These are phyloP conservation scores for Coffea humblotiana DNA, from an alignment of 305 asterid genomes.

Conservation along the genomic window DNA sequence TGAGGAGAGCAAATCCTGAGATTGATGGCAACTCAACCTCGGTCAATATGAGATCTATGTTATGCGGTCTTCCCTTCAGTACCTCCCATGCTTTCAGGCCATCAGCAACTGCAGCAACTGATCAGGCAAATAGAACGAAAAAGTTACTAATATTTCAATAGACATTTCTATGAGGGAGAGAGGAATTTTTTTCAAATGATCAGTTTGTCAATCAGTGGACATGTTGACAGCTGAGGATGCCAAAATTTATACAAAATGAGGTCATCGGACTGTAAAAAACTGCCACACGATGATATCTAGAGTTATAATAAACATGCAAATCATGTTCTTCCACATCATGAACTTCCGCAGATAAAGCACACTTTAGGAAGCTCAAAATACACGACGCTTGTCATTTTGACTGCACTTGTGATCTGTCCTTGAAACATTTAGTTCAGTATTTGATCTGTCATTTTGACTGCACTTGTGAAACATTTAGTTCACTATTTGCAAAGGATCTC, in stretches of 20 bases:
- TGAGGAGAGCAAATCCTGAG: slow-evolving; percentile 90
- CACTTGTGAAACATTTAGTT: neutral
- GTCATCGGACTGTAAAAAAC: neutral
- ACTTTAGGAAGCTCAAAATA: neutral
- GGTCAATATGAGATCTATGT: slow-evolving; percentile 78
- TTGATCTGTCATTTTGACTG: neutral
- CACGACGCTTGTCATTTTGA: neutral
- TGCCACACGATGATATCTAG: neutral
- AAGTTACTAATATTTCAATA: neutral
- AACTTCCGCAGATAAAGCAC: neutral
- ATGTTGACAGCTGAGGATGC: neutral
- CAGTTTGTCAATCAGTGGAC: neutral
- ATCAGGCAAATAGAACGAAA: slow-evolving; percentile 17
- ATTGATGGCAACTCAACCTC: slow-evolving; percentile 88
- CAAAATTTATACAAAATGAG: neutral
- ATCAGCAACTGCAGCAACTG: slow-evolving; percentile 91
- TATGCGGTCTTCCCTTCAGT: slow-evolving; percentile 57
- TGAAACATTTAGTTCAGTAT: neutral
- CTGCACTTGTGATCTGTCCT: neutral
- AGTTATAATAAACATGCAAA: neutral
- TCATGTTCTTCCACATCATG: neutral
- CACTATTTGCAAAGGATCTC: neutral
- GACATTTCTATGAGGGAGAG: neutral
- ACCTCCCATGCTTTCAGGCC: slow-evolving; percentile 97
- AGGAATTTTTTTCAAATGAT: neutral